These are phyloP conservation scores for Chrysosporium keratinophilum DNA, from an alignment of 2,329 filamentous ascomycete species.

Conservation along the genomic window DNA sequence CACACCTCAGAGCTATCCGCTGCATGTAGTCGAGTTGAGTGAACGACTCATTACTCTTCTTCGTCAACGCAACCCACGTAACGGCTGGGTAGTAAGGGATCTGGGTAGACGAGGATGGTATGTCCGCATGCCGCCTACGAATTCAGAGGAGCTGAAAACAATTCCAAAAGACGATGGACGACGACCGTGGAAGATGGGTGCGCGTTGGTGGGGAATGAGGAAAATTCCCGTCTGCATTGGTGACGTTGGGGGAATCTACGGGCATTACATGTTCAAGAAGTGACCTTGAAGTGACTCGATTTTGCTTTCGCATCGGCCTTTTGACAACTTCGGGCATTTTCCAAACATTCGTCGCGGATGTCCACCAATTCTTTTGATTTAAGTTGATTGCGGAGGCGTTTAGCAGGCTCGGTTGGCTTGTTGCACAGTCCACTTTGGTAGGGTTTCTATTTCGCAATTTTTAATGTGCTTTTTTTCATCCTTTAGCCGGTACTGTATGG, in stretches of 20 bases:
- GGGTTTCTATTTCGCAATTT: neutral
- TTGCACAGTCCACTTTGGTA: conserved; percentile 5
- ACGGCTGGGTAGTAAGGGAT: conserved; percentile 63
- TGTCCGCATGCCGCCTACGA: conserved; percentile 38
- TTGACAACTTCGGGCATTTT: neutral
- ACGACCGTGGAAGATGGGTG: conserved; percentile 72
- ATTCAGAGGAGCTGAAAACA: conserved; percentile 21
- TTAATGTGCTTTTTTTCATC: neutral
- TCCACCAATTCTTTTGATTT: neutral
- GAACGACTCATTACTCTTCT: conserved; percentile 57
- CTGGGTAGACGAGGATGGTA: conserved; percentile 59
- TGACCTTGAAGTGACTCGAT: conserved; percentile 20
- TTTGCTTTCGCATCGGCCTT: neutral
- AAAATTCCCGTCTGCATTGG: conserved; percentile 49
- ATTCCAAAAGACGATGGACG: conserved; percentile 44
- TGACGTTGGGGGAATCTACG: conserved; percentile 50
- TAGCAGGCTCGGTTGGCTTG: neutral
- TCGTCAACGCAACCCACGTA: conserved; percentile 52
- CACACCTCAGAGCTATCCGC: conserved; percentile 50
- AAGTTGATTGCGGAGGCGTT: neutral
- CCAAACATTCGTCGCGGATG: neutral
- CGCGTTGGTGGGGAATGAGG: conserved; percentile 73
- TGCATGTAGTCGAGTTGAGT: conserved; percentile 66
- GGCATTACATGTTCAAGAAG: conserved; percentile 50
- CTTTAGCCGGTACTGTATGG: conserved; percentile 1